phyloP scores from a whole-genome alignment of 2,329 filamentous ascomycete genomes.

The Fusarium tupiense region DNA sequence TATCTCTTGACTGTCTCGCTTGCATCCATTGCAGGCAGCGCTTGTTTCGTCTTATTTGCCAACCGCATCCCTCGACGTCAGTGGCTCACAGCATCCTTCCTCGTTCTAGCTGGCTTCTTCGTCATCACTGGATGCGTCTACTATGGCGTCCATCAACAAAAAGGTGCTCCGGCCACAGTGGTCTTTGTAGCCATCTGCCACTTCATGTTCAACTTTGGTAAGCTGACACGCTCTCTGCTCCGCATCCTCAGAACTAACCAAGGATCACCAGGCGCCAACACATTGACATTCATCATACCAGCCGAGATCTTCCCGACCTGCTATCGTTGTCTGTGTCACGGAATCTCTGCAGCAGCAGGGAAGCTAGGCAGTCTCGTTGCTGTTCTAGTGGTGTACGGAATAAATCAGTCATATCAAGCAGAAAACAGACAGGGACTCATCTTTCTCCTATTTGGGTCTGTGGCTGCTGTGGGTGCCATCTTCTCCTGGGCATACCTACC shows the following conservation, averaged over 20 bases:
- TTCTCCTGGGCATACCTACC: constrained; percentile 64
- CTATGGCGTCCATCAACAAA: constrained; percentile 56
- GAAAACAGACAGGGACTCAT: constrained; percentile 58
- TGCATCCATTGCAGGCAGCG: constrained; percentile 61
- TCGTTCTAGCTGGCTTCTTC: constrained; percentile 58
- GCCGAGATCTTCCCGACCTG: constrained; percentile 72
- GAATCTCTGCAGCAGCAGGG: constrained; percentile 68
- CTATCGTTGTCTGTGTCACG: constrained; percentile 70
- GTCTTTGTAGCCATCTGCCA: constrained; percentile 63
- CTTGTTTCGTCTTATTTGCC: constrained; percentile 58
- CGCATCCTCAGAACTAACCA: neutral
- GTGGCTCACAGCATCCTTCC: constrained; percentile 61
- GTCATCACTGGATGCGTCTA: constrained; percentile 61
- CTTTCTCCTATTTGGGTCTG: constrained; percentile 61
- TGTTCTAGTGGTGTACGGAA: constrained; percentile 60
- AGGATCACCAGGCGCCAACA: constrained; percentile 61
- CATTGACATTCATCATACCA: constrained; percentile 71
- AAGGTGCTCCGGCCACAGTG: constrained; percentile 57
- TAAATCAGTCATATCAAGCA: constrained; percentile 56
- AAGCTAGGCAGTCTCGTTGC: constrained; percentile 67
- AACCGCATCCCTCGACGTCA: constrained; percentile 59
- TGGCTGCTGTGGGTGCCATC: constrained; percentile 59
- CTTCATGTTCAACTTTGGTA: constrained; percentile 66
- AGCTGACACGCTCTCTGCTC: constrained; percentile 12
- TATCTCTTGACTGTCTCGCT: constrained; percentile 63